Conservation (phyloP, 345 rosid genomes). For the Bruguiera parviflora region DNA sequence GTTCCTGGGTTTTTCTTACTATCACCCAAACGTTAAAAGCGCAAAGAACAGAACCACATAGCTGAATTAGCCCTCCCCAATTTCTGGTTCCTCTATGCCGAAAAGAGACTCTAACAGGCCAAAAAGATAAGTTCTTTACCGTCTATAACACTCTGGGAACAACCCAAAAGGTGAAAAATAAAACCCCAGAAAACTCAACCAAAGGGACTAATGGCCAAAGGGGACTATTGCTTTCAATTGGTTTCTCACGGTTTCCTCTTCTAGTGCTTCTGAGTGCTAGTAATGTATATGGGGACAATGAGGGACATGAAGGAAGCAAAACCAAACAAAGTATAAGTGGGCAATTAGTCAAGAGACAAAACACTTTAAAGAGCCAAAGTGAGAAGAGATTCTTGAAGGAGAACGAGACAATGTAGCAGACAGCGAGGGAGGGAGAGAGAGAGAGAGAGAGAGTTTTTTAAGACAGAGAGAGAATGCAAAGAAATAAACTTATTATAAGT, state of each 20-base stretch:
- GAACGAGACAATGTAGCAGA: constrained; percentile 77
- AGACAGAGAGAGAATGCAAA: constrained; percentile 11
- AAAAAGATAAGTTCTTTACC: constrained; percentile 14
- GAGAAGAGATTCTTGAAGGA: constrained; percentile 69
- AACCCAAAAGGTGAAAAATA: not conserved
- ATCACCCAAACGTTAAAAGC: constrained; percentile 23
- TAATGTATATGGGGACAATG: constrained; percentile 21
- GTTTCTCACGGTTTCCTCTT: constrained; percentile 20
- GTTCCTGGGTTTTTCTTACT: constrained; percentile 14
- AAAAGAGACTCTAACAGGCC: not conserved
- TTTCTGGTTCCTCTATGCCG: constrained; percentile 4
- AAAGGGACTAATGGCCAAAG: constrained; percentile 17
- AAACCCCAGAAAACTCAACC: not conserved
- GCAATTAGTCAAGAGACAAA: constrained; percentile 28
- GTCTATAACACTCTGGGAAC: not conserved
- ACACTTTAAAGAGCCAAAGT: constrained; percentile 58
- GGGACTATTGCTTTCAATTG: constrained; percentile 20
- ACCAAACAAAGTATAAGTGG: constrained; percentile 27
- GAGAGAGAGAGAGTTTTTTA: constrained; percentile 21
- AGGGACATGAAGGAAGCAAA: constrained; percentile 23
- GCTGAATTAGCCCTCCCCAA: constrained; percentile 15
- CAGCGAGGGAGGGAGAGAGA: constrained; percentile 20
- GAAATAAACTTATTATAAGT: constrained; percentile 28
- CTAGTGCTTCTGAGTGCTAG: constrained; percentile 13
- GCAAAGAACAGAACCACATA: constrained; percentile 14